Evolutionary conservation across 2,329 filamentous ascomycete species (phyloP), one percentile per base, ranked within the genome.

Genomic region (Talaromyces sp.): DNA sequence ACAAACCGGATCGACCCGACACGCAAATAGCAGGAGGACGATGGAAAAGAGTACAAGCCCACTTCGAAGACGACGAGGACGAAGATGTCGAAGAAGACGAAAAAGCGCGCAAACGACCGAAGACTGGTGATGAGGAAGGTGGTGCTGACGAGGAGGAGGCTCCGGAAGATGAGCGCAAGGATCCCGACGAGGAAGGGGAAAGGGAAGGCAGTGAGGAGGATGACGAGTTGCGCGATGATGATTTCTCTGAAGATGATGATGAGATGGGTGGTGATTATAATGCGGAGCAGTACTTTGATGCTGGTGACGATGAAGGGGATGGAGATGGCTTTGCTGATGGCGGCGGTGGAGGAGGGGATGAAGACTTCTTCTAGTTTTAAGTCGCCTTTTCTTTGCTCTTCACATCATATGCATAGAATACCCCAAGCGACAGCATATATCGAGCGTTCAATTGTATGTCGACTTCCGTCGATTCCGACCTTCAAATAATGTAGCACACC

Each of bases 271-370:
- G 85, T 3, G 86, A 88, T 72, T 88, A 89, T 70, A 85, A 88
- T 69, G 87, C 84, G 1, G 87, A 89, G 70, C 83, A 88, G 68
- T 89, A 89, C 78, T 87, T 87, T 70, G 84, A 86, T 68, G 85
- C 81, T 63, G 87, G 87, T 6, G 87, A 84, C 59, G 81, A 82
- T 58, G 82, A 82, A 56, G 80, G 76, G 60, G 80, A 85, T 60
- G 85, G 84, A 63, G 86, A 84, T 68, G 83, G 83, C 65, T 84
- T 81, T 61, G 84, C 79, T 29, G 86, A 83, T 68, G 84, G 82
- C 67, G 82, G 81, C 53, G 85, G 81, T 47, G 83, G 80, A 6
- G 83, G 80, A 8, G 85, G 83, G 63, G 83, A 82, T 58, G 83
- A 80, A 66, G 79, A 75, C 25, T 79, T 75, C 68, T 80, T 70